Percentiles rank a stretch among this genome's conserved stretches.
Evolutionary conservation across 169 alveolate species (phyloP).

Genomic region (Plasmodium cynomolgi): DNA sequence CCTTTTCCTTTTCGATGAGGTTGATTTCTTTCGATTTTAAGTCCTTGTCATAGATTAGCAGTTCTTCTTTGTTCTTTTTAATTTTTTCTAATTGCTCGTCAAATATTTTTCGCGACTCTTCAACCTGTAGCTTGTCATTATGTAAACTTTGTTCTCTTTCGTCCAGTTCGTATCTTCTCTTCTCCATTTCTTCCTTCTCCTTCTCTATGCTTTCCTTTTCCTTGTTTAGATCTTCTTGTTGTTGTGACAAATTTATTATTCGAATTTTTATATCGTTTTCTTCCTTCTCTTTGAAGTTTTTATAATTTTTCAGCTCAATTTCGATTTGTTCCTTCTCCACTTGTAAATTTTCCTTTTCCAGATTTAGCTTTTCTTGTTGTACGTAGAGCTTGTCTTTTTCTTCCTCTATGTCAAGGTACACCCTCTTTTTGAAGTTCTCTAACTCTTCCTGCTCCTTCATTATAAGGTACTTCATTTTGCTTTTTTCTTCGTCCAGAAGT

Average conservation of each 20-base stretch:
- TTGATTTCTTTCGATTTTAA: conserved; percentile 48
- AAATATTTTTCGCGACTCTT: conserved; percentile 68
- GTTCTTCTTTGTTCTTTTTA: conserved; percentile 68
- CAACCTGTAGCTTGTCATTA: conserved; percentile 66
- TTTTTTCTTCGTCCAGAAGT: conserved; percentile 44
- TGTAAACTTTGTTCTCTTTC: conserved; percentile 43
- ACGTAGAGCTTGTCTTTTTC: conserved; percentile 72
- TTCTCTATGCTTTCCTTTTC: conserved; percentile 60
- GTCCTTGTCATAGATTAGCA: conserved; percentile 51
- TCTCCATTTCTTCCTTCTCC: conserved; percentile 68
- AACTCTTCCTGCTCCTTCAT: conserved; percentile 74
- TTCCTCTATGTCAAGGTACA: conserved; percentile 62
- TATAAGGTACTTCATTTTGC: conserved; percentile 58
- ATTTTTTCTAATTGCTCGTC: conserved; percentile 70
- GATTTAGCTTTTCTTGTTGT: conserved; percentile 54
- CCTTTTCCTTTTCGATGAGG: conserved; percentile 59
- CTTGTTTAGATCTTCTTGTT: conserved; percentile 66
- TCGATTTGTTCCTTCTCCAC: conserved; percentile 74
- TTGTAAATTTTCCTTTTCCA: conserved; percentile 70
- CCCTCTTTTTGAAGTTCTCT: conserved; percentile 47
- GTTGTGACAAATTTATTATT: conserved; percentile 69
- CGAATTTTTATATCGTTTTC: conserved; percentile 70
- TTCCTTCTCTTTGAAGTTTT: conserved; percentile 67
- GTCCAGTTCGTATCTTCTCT: conserved; percentile 47
- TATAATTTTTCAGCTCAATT: conserved; percentile 70